These are phyloP conservation scores for Blastomyces gilchristii DNA, from an alignment of 2,329 filamentous ascomycete genomes.

Conservation along the genomic window DNA sequence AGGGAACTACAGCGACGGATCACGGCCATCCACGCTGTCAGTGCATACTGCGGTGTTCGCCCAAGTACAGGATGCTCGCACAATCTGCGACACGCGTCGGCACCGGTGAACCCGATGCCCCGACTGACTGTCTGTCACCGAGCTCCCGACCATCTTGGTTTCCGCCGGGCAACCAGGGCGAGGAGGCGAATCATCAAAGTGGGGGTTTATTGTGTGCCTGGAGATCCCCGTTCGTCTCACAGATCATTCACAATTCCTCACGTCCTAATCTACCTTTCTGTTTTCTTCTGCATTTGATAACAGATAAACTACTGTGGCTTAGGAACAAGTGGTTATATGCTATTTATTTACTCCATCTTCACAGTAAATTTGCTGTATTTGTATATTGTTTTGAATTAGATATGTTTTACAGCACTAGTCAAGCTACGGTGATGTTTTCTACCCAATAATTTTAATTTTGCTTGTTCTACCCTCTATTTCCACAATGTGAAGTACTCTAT, in stretches of 20 bases:
- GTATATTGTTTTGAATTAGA: too few relatives aligned
- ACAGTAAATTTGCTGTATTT: too few relatives aligned
- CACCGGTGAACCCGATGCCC: background rate
- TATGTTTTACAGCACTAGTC: too few relatives aligned
- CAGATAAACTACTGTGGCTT: background rate
- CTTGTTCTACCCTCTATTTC: too few relatives aligned
- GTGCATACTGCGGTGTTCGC: too few relatives aligned
- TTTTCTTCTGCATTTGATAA: background rate
- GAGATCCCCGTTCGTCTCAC: background rate
- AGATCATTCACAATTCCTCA: background rate
- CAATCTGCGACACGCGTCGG: too few relatives aligned
- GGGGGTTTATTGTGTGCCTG: background rate
- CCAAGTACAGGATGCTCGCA: background rate
- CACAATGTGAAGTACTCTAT: too few relatives aligned
- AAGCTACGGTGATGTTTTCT: too few relatives aligned
- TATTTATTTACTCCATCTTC: background rate
- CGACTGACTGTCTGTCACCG: background rate
- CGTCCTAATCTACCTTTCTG: background rate
- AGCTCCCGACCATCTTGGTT: background rate
- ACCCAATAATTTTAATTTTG: too few relatives aligned
- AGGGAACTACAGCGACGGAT: too few relatives aligned
- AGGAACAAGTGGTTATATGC: background rate
- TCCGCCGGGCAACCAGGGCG: background rate
- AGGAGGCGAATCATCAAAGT: background rate
- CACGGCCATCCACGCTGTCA: too few relatives aligned